Evolutionary conservation across 129 eudicot species (phyloP).

Genomic region (Dittrichia graveolens): DNA sequence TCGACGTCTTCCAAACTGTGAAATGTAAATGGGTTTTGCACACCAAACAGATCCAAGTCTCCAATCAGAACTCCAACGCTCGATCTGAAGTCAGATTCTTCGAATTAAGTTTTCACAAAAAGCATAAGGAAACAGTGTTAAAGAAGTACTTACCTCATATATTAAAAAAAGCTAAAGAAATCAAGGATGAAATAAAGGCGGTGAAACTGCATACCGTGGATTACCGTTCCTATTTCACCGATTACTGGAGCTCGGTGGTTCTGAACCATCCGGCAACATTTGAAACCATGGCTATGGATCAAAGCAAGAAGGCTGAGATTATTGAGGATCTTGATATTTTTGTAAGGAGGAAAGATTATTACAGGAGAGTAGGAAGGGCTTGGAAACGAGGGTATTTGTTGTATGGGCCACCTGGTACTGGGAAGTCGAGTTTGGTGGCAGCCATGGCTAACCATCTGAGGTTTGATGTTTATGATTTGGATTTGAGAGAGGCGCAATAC

Average conservation of each 20-base stretch:
- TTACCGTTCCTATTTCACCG: conserved; percentile 36
- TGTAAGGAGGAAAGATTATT: conserved; percentile 54
- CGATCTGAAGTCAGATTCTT: conserved; percentile 40
- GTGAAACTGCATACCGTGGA: conserved; percentile 60
- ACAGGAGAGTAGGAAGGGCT: conserved; percentile 64
- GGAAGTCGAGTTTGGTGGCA: conserved; percentile 78
- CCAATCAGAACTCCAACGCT: not conserved
- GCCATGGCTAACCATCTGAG: conserved; percentile 74
- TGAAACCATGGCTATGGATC: conserved; percentile 65
- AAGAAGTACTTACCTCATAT: conserved; percentile 44
- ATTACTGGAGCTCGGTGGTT: conserved; percentile 63
- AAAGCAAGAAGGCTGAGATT: conserved; percentile 29
- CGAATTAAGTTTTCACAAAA: conserved; percentile 53
- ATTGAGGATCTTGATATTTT: conserved; percentile 57
- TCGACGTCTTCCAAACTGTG: conserved; percentile 32
- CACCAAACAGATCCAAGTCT: conserved; percentile 15
- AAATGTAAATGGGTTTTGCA: conserved; percentile 49
- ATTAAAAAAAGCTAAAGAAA: conserved; percentile 39
- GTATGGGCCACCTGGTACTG: conserved; percentile 74
- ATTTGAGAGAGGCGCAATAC: conserved; percentile 54
- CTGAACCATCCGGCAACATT: conserved; percentile 69
- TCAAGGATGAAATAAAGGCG: conserved; percentile 36
- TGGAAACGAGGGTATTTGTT: conserved; percentile 79
- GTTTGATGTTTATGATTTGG: conserved; percentile 78
- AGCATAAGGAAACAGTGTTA: conserved; percentile 41